Evolutionary conservation across 441 rosid species (phyloP).

Genomic region (Syzygium syzygioides): DNA sequence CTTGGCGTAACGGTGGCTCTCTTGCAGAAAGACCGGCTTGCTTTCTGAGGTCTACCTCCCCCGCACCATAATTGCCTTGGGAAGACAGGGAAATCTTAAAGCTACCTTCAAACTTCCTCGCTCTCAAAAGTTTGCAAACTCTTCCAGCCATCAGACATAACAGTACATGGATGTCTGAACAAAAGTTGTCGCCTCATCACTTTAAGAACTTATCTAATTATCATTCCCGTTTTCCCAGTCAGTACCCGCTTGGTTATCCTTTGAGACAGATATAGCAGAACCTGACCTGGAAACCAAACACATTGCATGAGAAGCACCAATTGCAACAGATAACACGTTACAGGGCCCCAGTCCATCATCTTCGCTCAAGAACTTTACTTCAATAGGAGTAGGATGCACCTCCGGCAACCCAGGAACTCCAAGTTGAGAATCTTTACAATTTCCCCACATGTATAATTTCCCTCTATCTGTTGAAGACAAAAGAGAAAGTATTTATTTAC

Average conservation of each 20-base stretch:
- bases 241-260: background rate
- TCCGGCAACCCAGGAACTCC: slow-evolving; percentile 87
- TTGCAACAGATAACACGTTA: slow-evolving; percentile 56
- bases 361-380: slow-evolving; percentile 66
- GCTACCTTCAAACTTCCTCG: background rate
- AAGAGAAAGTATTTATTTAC: background rate
- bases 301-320: slow-evolving; percentile 88
- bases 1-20: background rate
- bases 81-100: background rate
- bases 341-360: slow-evolving; percentile 51
- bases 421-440: slow-evolving; percentile 74
- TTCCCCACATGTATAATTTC: slow-evolving; percentile 93
- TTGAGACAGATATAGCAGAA: background rate
- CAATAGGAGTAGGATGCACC: slow-evolving; percentile 53
- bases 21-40: background rate
- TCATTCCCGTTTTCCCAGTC: background rate
- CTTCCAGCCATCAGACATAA: background rate
- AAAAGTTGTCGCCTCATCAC: background rate
- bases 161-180: background rate
- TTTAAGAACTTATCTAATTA: background rate
- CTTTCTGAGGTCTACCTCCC: background rate
- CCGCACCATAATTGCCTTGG: background rate
- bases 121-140: background rate
- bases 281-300: slow-evolving; percentile 64
- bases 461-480: slow-evolving; percentile 49